Base-by-base conservation (phyloP, 176 grass and related monocot species). In the Zoysia japonica region DNA sequence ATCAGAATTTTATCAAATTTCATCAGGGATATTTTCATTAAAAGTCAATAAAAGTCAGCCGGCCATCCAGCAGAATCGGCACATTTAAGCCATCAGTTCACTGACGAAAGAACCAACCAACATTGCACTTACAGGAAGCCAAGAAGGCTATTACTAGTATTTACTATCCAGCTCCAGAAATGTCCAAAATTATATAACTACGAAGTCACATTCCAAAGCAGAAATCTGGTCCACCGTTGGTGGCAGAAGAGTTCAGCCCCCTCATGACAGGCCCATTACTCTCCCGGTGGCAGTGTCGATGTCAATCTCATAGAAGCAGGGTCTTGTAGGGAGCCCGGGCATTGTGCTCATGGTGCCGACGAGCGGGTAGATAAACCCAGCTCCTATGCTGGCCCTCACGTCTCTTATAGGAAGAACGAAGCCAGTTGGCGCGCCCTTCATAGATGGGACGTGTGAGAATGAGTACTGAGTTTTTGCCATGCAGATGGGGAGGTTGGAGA, bases 381-480 rank as follows among this genome's bases (percentile, higher is more conserved):
- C 92, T 14, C 96, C 96, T 2, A 95, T 99, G 74, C 90, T 99
- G 11, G 96, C 92, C 70, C 96, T 79, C 37, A 96, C 90, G 20
- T 99, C 96, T 47, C 96, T 91, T 71, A 99, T 99, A 0, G 96
- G 96, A 3, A 99, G 85, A 39, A 92, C 85, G 40, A 99, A 99
- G 28, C 41, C 92, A 0, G 76, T 71, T 0, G 96, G 96, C 1
- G 86, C 90, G 0, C 95, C 95, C 65, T 98, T 94, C 71, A 91
- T 78, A 51, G 96, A 95, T 3, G 92, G 81, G 48, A 95, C 72
- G 46, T 95, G 96, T 0, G 96, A 93, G 74, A 99, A 99, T 2
- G 96, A 99, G 82, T 99, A 99, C 60, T 99, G 92, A 45, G 92
- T 99, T 72, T 99, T 99, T 1, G 96, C 92, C 96, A 99, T 95